These are phyloP conservation scores for Mycena latifolia DNA, from an alignment of 768 basidiomycete genomes.

Conservation along the genomic window DNA sequence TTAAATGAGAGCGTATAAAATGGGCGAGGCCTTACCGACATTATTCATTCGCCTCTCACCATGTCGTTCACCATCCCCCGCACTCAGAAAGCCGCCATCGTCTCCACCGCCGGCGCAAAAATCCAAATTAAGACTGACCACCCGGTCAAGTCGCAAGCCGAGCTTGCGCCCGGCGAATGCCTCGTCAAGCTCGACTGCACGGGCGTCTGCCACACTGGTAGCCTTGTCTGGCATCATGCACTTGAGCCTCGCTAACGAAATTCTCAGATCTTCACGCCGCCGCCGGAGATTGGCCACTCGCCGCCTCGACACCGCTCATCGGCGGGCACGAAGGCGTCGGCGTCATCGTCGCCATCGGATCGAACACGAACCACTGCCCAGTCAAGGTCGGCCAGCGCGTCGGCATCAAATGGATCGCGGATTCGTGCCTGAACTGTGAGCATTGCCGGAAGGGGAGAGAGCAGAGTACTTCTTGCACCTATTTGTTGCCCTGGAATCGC, in stretches of 20 bases:
- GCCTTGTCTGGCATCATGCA: neutral
- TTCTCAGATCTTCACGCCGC: constrained; percentile 76
- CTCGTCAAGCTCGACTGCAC: constrained; percentile 81
- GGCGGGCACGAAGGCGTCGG: constrained; percentile 92
- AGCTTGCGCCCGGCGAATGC: constrained; percentile 77
- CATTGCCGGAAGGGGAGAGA: constrained; percentile 80
- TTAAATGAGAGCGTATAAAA: neutral
- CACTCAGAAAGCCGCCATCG: constrained; percentile 56
- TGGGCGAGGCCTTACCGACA: neutral
- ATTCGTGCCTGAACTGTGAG: constrained; percentile 72
- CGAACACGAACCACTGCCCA: constrained; percentile 65
- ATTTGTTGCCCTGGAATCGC: no score
- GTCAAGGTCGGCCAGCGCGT: constrained; percentile 84
- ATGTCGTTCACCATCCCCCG: constrained; percentile 47
- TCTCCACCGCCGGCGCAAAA: constrained; percentile 45
- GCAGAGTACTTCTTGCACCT: constrained; percentile 53
- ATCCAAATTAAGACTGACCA: constrained; percentile 57
- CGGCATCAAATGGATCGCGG: constrained; percentile 86
- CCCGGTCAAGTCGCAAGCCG: constrained; percentile 66
- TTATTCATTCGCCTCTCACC: neutral
- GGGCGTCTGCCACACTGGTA: constrained; percentile 54
- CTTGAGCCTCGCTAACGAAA: neutral
- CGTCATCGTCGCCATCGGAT: constrained; percentile 81
- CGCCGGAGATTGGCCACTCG: constrained; percentile 83
- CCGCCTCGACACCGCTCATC: constrained; percentile 71